Evolutionary conservation across 352 stramenopile species (phyloP), one percentile per base, ranked within the genome.

Genomic region (Peronospora farinosa): DNA sequence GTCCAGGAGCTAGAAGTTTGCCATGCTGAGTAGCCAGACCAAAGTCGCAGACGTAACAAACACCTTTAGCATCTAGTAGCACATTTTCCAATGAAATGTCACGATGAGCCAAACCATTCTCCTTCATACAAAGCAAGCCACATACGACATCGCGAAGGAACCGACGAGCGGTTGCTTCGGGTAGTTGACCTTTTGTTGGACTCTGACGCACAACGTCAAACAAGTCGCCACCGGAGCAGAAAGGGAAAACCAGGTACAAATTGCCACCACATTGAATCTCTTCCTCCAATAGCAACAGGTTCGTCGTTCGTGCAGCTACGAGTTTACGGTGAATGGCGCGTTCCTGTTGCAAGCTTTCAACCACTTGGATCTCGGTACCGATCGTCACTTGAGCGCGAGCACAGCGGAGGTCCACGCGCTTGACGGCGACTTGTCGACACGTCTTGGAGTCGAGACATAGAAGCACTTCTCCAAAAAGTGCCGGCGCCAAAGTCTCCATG

Each of bases 381-480:
- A 76, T 17, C 0, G 74, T 83, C 47, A 65, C 54, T 47, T 76
- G 62, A 4, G 52, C 59, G 2, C 56, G 50, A 17, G 66, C 68
- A 36, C 52, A 67, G 25, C 53, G 43, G 25, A 77, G 51, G 21
- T 79, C 60, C 32, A 83, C 66, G 35, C 68, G 68, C 49, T 85
- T 78, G 47, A 81, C 69, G 8, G 72, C 74, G 28, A 79, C 37
- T 40, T 77, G 56, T 48, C 74, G 58, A 12, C 65, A 53, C 11
- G 54, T 66, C 12, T 42, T 58, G 28, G 43, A n/a, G 54, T 85
- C 74, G 8, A 53, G 54, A 46, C 69, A 82, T 38, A 85, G 52
- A 17, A 78, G 41, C 47, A 85, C 72, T 45, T 85, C 66, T 30
- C 74, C 74, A 46, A 78, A 85, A 8, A 85, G 60, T 30, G 74